Evolutionary conservation across 495 filamentous ascomycete genomes (phyloP).

Genomic region (Neurospora sublineolata): DNA sequence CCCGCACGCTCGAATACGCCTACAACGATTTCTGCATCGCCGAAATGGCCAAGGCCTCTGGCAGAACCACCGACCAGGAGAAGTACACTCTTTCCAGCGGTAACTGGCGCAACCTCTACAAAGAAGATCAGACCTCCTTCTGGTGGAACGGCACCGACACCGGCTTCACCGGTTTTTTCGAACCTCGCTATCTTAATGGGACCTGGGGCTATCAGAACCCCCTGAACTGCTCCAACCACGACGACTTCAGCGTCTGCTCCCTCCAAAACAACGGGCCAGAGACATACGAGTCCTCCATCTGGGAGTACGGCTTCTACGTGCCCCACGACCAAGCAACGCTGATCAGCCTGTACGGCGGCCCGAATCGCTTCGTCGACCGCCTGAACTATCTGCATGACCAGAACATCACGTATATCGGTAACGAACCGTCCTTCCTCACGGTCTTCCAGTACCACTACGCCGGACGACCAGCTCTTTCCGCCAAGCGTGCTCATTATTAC

Average conservation of each 20-base stretch:
- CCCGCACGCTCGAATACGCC: conserved; percentile 63
- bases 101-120: conserved; percentile 63
- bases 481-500: conserved; percentile 50
- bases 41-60: conserved; percentile 46
- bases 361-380: conserved; percentile 45
- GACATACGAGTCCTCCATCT: conserved; percentile 60
- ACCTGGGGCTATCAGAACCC: conserved; percentile 63
- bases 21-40: conserved; percentile 71
- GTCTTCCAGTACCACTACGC: conserved; percentile 64
- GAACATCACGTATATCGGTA: conserved; percentile 58
- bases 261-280: conserved; percentile 51
- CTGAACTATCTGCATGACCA: conserved; percentile 54
- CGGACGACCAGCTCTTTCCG: conserved; percentile 52
- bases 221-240: conserved; percentile 48
- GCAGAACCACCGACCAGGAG: conserved; percentile 40
- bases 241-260: conserved; percentile 44
- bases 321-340: conserved; percentile 59
- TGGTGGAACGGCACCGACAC: conserved; percentile 48
- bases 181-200: conserved; percentile 53
- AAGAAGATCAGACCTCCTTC: conserved; percentile 46
- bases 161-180: conserved; percentile 56
- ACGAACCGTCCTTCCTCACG: conserved; percentile 60
- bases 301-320: conserved; percentile 57
- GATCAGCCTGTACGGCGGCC: conserved; percentile 50
- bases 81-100: conserved; percentile 50